Evolutionary conservation across 768 basidiomycete genomes (phyloP), one percentile per base, ranked within the genome.

Genomic region (Nevesoporus exiguus): DNA sequence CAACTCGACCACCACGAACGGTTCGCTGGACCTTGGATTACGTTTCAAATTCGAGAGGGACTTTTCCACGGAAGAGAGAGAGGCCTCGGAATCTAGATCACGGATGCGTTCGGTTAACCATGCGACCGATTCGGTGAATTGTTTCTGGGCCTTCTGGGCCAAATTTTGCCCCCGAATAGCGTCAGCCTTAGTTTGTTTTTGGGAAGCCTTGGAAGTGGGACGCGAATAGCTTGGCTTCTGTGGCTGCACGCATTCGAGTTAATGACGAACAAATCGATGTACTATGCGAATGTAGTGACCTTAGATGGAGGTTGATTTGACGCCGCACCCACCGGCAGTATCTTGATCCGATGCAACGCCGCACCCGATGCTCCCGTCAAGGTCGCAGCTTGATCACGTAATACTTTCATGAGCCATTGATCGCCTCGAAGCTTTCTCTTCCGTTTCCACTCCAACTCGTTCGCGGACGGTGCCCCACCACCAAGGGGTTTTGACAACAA

Each of bases 291-390:
- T 14, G 17, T 2, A 29, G 11, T 52, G 1, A 64, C 63, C 57
- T 64, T 70, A 1, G 52, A 24, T 25, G 27, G 14, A 8, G 24
- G 31, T 34, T 43, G 61, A 37, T 36, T 50, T n/a, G 61, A 40
- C 4, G 31, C 30, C 15, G 61, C 61, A 11, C 74, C 66, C 9
- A 75, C 76, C 1, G 76, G 59, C 0, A 74, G 71, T 53, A 88
- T 86, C n/a, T 77, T 71, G 30, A 82, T 76, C 48, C 77, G 77
- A 60, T 80, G 73, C 25, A 88, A 67, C 7, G 67, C 66, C 1
- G 71, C 74, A 1, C 86, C 87, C 0, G 74, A 75, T 6, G 85
- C 84, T 0, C 86, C 86, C 0, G 82, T 84, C 52, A 88, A 64
- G 1, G 84, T 85, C 36, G 77, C 78, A 10, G 86, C 85, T 41